Evolutionary conservation across 257 asterid species (phyloP).

Genomic region (Asclepias syriaca): DNA sequence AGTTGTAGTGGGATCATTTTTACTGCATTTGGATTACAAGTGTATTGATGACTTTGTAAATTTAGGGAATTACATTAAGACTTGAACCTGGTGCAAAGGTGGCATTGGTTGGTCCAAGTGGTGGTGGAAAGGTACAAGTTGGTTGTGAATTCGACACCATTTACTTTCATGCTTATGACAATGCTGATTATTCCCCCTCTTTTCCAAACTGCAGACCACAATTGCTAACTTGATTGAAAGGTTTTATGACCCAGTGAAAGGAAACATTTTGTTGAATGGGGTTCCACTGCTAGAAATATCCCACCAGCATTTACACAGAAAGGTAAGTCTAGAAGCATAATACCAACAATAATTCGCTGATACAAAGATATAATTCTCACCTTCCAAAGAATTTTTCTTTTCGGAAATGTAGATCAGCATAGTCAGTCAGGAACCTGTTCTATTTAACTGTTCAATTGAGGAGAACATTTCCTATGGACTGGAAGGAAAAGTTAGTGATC

Average conservation of each 20-base stretch:
- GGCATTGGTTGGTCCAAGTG: constrained; percentile 91
- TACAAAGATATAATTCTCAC: not conserved
- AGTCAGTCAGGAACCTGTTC: constrained; percentile 90
- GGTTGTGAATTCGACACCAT: not conserved
- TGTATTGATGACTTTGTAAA: not conserved
- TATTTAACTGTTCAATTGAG: constrained; percentile 79
- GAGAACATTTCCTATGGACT: constrained; percentile 87
- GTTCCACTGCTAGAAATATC: constrained; percentile 70
- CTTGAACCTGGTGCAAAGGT: constrained; percentile 72
- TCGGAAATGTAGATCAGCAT: constrained; percentile 53
- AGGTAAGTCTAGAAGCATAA: constrained; percentile 34
- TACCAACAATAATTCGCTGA: not conserved
- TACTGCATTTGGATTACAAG: not conserved
- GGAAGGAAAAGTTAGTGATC: constrained; percentile 60
- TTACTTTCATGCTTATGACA: not conserved
- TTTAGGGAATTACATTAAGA: constrained; percentile 67
- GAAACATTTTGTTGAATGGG: constrained; percentile 64
- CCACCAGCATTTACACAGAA: constrained; percentile 63
- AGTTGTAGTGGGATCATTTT: not conserved
- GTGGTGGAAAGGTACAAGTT: constrained; percentile 79
- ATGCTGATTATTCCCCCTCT: not conserved
- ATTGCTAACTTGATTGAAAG: constrained; percentile 89
- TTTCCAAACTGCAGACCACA: constrained; percentile 55
- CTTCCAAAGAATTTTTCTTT: not conserved
- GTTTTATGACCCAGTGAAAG: constrained; percentile 70